A percentile compares a stretch with the other conserved stretches of the same genome.
These are phyloP conservation scores for Globisporangium cederbergense DNA, from an alignment of 352 stramenopile genomes.

Conservation along the genomic window DNA sequence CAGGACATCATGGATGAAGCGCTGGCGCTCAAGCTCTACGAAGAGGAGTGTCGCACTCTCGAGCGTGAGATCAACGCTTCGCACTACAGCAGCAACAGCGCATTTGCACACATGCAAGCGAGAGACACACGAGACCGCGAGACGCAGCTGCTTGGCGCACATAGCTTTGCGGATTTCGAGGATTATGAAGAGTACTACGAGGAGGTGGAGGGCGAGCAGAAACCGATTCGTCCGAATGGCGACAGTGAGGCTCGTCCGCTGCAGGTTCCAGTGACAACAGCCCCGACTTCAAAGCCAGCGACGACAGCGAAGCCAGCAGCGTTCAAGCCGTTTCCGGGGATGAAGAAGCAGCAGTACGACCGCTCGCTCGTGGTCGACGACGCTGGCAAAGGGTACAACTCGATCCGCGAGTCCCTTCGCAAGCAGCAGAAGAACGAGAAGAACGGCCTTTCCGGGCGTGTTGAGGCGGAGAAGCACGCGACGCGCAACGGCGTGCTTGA, in stretches of 20 bases:
- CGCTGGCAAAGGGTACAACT: slow-evolving; percentile 44
- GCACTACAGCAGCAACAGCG: slow-evolving; percentile 23
- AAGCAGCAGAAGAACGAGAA: slow-evolving; percentile 55
- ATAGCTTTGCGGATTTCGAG: slow-evolving; percentile 32
- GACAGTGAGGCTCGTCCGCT: background rate
- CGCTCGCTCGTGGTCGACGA: slow-evolving; percentile 28
- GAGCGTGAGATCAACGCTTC: slow-evolving; percentile 37
- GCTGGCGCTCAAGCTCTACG: slow-evolving; percentile 57
- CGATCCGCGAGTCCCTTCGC: slow-evolving; percentile 48
- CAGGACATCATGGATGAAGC: slow-evolving; percentile 75
- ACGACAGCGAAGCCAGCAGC: slow-evolving; percentile 8
- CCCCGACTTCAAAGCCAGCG: background rate
- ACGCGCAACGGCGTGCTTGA: slow-evolving; percentile 80
- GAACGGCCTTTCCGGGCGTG: slow-evolving; percentile 46
- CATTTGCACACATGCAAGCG: slow-evolving; percentile 30
- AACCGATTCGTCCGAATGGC: background rate
- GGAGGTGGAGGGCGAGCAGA: slow-evolving; percentile 4
- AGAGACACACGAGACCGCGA: slow-evolving; percentile 22
- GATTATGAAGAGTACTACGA: slow-evolving; percentile 16
- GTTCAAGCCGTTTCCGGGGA: slow-evolving; percentile 13
- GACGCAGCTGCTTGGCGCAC: slow-evolving; percentile 37
- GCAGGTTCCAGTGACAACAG: background rate
- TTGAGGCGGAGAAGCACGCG: slow-evolving; percentile 47
- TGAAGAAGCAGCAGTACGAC: slow-evolving; percentile 36
- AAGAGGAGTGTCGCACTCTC: slow-evolving; percentile 46